A percentile compares a stretch with the other conserved stretches of the same genome.
These are phyloP conservation scores for Tephrocybe sp. DNA, from an alignment of 768 basidiomycete genomes.

Conservation along the genomic window DNA sequence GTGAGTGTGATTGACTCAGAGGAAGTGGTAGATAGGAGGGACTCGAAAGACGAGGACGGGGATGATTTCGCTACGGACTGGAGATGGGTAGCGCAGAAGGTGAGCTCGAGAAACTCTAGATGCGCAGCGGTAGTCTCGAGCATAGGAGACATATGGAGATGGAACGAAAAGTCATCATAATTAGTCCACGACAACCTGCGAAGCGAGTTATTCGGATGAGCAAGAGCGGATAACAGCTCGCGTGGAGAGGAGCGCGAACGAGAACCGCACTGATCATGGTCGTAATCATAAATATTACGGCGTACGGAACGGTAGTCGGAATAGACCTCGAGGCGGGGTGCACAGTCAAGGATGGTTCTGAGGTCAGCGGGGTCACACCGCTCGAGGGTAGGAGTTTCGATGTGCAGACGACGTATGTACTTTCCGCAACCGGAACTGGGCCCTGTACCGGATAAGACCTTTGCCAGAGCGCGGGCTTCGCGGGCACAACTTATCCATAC, in stretches of 20 bases:
- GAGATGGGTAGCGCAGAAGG: constrained; percentile 49
- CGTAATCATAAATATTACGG: constrained; percentile 45
- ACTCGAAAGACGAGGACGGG: constrained; percentile 5
- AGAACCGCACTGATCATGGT: constrained; percentile 34
- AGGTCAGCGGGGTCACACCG: constrained; percentile 66
- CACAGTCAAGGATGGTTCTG: constrained; percentile 64
- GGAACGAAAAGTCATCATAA: constrained; percentile 61
- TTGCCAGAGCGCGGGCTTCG: constrained; percentile 45
- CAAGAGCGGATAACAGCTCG: constrained; percentile 57
- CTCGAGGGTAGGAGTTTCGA: constrained; percentile 65
- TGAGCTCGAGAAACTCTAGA: constrained; percentile 69
- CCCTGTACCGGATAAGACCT: constrained; percentile 33
- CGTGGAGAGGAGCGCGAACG: constrained; percentile 48
- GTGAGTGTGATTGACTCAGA: constrained; percentile 32
- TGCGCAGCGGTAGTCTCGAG: constrained; percentile 47
- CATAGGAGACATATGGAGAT: constrained; percentile 52
- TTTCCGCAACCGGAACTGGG: constrained; percentile 29
- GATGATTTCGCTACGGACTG: constrained; percentile 23
- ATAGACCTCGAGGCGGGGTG: constrained; percentile 56
- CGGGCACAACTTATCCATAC: constrained; percentile 62
- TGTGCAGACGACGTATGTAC: constrained; percentile 62
- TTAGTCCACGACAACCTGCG: constrained; percentile 68
- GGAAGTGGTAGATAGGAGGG: background rate
- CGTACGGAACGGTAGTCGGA: constrained; percentile 65
- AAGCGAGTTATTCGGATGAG: constrained; percentile 48